phyloP scores from a whole-genome alignment of 2,329 filamentous ascomycete species.

The Zymoseptoria ardabiliae region DNA sequence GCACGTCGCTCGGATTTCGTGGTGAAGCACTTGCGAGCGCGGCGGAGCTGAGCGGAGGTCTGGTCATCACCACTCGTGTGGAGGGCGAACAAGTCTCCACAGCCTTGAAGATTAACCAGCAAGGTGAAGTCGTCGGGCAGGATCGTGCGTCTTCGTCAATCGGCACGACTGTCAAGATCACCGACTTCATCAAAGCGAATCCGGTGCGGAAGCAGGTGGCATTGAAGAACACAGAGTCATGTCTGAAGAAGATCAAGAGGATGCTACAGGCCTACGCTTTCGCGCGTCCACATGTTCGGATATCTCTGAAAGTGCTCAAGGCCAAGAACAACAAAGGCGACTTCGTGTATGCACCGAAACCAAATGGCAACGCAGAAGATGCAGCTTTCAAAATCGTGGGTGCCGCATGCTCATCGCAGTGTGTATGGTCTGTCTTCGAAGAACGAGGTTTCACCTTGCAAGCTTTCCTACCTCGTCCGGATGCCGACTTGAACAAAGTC shows the following conservation, averaged over 20 bases:
- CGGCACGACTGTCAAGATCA: slow-evolving; percentile 61
- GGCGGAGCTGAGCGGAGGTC: slow-evolving; percentile 49
- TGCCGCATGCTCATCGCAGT: slow-evolving; percentile 48
- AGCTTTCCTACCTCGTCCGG: slow-evolving; percentile 51
- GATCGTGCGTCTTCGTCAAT: slow-evolving; percentile 48
- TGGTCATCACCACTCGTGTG: slow-evolving; percentile 58
- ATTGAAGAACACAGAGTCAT: slow-evolving; percentile 52
- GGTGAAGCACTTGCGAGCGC: slow-evolving; percentile 65
- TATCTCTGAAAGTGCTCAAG: slow-evolving; percentile 54
- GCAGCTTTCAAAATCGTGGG: slow-evolving; percentile 57
- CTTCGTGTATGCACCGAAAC: slow-evolving; percentile 58
- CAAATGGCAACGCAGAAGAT: slow-evolving; percentile 46
- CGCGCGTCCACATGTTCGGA: slow-evolving; percentile 54
- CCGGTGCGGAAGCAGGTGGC: slow-evolving; percentile 57
- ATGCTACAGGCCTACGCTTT: slow-evolving; percentile 59
- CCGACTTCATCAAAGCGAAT: slow-evolving; percentile 51
- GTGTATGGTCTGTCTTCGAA: slow-evolving; percentile 36
- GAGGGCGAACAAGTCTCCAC: slow-evolving; percentile 53
- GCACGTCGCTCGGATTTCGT: slow-evolving; percentile 63
- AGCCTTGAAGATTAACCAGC: slow-evolving; percentile 43
- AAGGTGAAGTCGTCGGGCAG: slow-evolving; percentile 37
- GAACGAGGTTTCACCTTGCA: slow-evolving; percentile 43
- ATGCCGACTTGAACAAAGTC: slow-evolving; percentile 37
- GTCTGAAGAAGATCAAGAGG: slow-evolving; percentile 50
- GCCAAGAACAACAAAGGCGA: slow-evolving; percentile 43